Evolutionary conservation across 2,329 filamentous ascomycete genomes (phyloP).

Genomic region (Trichophyton rubrum): DNA sequence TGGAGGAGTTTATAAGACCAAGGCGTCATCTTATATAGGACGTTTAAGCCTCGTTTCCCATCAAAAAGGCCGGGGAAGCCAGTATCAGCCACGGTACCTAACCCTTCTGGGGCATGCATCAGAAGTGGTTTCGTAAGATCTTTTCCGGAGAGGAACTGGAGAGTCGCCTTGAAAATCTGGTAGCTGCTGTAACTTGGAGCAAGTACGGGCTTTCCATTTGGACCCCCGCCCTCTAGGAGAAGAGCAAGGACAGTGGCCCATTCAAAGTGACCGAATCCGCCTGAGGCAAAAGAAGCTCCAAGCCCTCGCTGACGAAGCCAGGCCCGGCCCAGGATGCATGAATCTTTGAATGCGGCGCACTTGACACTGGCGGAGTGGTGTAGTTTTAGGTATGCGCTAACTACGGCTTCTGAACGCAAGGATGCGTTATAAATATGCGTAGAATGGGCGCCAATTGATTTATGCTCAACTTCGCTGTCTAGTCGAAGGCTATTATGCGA

Average conservation of each 20-base stretch:
- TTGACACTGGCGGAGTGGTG: constrained; percentile 57
- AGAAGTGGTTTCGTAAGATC: constrained; percentile 59
- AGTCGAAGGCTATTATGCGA: constrained; percentile 57
- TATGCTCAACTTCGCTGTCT: constrained; percentile 31
- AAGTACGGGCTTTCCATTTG: constrained; percentile 57
- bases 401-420: constrained; percentile 62
- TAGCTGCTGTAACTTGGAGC: constrained; percentile 76
- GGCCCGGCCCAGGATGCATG: constrained; percentile 70
- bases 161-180: constrained; percentile 82
- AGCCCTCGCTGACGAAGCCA: constrained; percentile 89
- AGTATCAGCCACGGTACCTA: constrained; percentile 23
- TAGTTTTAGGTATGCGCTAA: constrained; percentile 61
- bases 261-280: constrained; percentile 89
- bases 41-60: constrained; percentile 57
- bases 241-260: constrained; percentile 73
- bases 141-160: constrained; percentile 72
- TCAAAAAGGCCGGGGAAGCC: constrained; percentile 66
- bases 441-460: background rate
- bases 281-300: constrained; percentile 52
- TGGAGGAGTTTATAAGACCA: constrained; percentile 69
- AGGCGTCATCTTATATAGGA: constrained; percentile 78
- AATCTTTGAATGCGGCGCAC: constrained; percentile 64
- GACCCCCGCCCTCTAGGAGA: constrained; percentile 63
- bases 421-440: constrained; percentile 87
- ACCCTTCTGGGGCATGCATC: constrained; percentile 25